phyloP scores from a whole-genome alignment of 352 stramenopile genomes.

The Globisporangium cylindrosporum region DNA sequence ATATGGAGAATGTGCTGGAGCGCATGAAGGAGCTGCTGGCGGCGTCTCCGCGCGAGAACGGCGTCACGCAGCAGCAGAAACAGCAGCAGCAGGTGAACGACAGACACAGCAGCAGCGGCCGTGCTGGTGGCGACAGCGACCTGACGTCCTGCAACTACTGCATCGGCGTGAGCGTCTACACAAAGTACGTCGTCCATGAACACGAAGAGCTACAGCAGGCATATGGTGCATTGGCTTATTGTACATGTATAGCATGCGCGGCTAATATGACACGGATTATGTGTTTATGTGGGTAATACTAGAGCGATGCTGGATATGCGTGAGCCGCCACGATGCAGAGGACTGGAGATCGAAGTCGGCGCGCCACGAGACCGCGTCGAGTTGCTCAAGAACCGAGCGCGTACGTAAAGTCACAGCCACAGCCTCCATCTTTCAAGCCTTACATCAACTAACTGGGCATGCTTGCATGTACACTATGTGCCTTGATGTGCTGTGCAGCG shows the following conservation, averaged over 20 bases:
- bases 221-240: background rate
- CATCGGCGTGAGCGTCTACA: slow-evolving; percentile 66
- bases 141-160: slow-evolving; percentile 46
- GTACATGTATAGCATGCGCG: background rate
- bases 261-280: background rate
- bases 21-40: slow-evolving; percentile 1
- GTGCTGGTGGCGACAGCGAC: background rate
- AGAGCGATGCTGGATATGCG: slow-evolving; percentile 51
- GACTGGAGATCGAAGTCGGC: slow-evolving; percentile 41
- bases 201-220: background rate
- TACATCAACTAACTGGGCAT: background rate
- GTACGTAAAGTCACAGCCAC: slow-evolving; percentile 22
- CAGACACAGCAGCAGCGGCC: background rate
- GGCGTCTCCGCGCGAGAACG: slow-evolving; percentile 12
- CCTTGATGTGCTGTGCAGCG: slow-evolving; percentile 16
- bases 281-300: background rate
- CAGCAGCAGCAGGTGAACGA: background rate
- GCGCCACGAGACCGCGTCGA: slow-evolving; percentile 42
- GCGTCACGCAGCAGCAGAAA: slow-evolving; percentile 10
- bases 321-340: slow-evolving; percentile 50
- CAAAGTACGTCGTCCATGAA: slow-evolving; percentile 32
- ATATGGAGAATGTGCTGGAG: slow-evolving; percentile 8
- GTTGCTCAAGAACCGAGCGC: slow-evolving; percentile 38
- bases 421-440: background rate
- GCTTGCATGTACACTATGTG: background rate